Evolutionary conservation across 768 basidiomycete genomes (phyloP), one percentile per base, ranked within the genome.

Genomic region (Suillus decipiens): DNA sequence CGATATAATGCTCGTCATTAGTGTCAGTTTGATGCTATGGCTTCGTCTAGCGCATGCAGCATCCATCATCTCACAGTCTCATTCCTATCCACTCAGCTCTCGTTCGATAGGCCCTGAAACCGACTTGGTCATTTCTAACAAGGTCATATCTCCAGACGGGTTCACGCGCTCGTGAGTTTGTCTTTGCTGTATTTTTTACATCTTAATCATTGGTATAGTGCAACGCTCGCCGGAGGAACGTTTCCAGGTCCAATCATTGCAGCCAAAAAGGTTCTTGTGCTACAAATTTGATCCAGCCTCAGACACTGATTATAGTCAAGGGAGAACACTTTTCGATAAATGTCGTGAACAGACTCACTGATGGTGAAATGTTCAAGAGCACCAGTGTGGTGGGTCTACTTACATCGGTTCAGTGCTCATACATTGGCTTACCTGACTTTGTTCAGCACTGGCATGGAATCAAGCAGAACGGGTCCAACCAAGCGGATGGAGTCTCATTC

Each of bases 61-160:
- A 33, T 60, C 63, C 19, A 67, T 73, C 31, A 61, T 71, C 45
- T 64, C 63, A 33, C 67, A 64, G 62, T 63, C 64, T 2, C 24
- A 34, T 34, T 19, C 63, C 3, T 19, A 8, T 14, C 64, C 70
- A 17, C 60, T 66, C 43, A 57, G 34, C 37, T 42, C 39, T n/a
- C 31, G 17, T 10, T 37, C 58, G 6, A 61, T 72, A 12, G 71
- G 71, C 33, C 45, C 71, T 2, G 36, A 37, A 34, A 64, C 70
- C 28, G 72, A 78, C 39, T 28, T 84, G 7, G 69, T 71, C n/a
- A 76, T 84, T 34, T 71, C 73, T 6, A 83, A 83, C 67, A 66
- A 65, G 31, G 53, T 66, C 33, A 77, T 85, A 58, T 64, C 79
- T 28, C 84, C 85, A 3, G 85, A 85, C 75, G 83, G 84, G 22